Evolutionary conservation across 192 early-diverging fungal species (phyloP), one percentile per base, ranked within the genome.

Genomic region (Linnemannia exigua): DNA sequence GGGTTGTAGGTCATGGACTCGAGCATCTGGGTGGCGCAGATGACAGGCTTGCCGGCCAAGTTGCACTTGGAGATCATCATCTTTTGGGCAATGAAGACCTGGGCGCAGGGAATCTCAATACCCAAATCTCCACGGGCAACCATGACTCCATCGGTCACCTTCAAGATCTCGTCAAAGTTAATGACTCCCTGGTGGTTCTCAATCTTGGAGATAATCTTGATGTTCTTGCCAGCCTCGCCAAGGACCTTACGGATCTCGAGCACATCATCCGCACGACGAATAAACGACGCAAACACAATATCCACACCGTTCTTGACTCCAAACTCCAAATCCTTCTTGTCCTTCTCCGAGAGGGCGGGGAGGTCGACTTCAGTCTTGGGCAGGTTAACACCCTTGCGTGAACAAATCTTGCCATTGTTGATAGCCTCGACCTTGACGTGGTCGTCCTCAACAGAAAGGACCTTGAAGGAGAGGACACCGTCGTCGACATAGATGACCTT

Each of bases 61-160:
- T 99, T 99, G 90, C 97, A 98, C 90, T 99, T 99, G 74, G 97
- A 93, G 74, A 96, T 97, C 93, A 99, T 98, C 96, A 97, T 98
- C 91, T 99, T 99, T 85, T 99, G 98, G 80, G 92, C 96, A 82
- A 97, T 91, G 81, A 96, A 96, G 28, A 97, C 97, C 87, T 96
- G 93, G 69, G 96, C 96, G 31, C 96, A 93, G 22, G 98, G 98
- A 70, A 99, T 98, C 90, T 99, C 98, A 67, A 99, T 97, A 79
- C 98, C 98, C 73, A 99, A 89, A 87, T 99, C 98, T 84, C 98
- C 98, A 89, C 98, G 96, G 50, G 98, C 98, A 87, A 99, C 95
- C 98, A 99, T 99, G 79, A 99, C 94, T 74, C 98, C 98, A 90
- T 99, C 98, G 31, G 97, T 95, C 61, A 94, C 98, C 66, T 79